Base-by-base conservation (phyloP, 2,329 filamentous ascomycete species). In the Sporothrix pseudoabietina region DNA sequence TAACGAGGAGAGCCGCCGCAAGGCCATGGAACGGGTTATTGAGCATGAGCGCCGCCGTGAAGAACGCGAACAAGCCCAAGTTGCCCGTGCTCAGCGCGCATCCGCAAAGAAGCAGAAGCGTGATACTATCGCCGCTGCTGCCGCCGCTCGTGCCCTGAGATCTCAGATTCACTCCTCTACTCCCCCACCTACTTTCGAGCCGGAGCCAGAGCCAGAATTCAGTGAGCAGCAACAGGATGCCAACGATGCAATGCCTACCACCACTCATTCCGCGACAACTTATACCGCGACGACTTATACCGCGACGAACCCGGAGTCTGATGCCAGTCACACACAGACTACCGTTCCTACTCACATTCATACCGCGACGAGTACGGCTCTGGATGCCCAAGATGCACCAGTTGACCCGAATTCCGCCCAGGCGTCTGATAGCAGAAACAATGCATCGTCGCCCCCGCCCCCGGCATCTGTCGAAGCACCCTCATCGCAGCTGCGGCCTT, bases 1-100 rank as follows among this genome's bases (percentile, higher is more conserved):
- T 32, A 76, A 75, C 12, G 74, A 76, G 39, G 47, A 73, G 54
- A 74, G 72, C 26, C 54, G 74, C 14, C 55, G 26, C 52, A 35
- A 72, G 41, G 72, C 74, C 12, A 68, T 75, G 30, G 41, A 71
- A n/a, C 73, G 68, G 12, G 16, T 59, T 4, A 12, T 75, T 14
- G 71, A 72, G 4, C 74, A 73, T 14, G 71, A 74, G 14, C 65
- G 69, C 12, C 57, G 22, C 5, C 71, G 73, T 10, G 73, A 74
- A 16, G 65, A 30, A 12, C 54, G 44, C 32, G n/a, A 59, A 44
- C 12, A 14, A 22, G 30, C 32, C 44, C 22, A 49, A 66, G 9
- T 26, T 26, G 14, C 32, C 12, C 9, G 19, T 19, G 9, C 19
- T 1, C 44, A 63, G 44, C 32, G 32, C 16, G 10, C 22, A 3